Evolutionary conservation across 768 basidiomycete species (phyloP).

Genomic region (Sarcodon sp.): DNA sequence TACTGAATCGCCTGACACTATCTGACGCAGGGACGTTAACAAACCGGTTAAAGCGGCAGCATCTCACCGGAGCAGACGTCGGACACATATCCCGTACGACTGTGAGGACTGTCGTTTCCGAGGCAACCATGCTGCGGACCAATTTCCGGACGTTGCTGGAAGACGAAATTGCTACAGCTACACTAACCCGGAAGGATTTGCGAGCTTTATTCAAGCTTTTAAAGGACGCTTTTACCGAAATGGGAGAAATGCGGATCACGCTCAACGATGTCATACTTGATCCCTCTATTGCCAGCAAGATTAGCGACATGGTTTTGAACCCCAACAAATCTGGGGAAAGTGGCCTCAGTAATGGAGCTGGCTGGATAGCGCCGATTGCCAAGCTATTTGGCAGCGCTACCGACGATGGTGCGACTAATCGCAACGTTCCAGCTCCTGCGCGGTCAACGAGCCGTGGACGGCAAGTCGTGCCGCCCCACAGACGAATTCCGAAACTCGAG

Average conservation of each 20-base stretch:
- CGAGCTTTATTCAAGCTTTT: conserved; percentile 72
- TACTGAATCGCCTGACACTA: conserved; percentile 53
- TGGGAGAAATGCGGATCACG: conserved; percentile 68
- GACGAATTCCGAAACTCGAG: conserved; percentile 64
- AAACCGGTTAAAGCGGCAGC: conserved; percentile 82
- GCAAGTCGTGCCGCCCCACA: conserved; percentile 17
- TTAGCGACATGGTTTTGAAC: conserved; percentile 62
- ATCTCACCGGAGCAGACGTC: conserved; percentile 76
- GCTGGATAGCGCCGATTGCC: conserved; percentile 82
- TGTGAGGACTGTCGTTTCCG: conserved; percentile 58
- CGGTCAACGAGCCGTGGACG: conserved; percentile 12
- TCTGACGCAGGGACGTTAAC: conserved; percentile 84
- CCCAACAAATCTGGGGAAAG: conserved; percentile 33
- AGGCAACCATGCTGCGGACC: conserved; percentile 52
- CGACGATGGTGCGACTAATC: conserved; percentile 12
- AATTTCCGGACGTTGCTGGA: conserved; percentile 68
- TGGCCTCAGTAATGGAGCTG: conserved; percentile 15
- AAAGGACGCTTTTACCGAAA: conserved; percentile 72
- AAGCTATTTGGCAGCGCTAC: conserved; percentile 50
- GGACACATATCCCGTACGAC: conserved; percentile 79
- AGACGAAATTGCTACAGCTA: conserved; percentile 51
- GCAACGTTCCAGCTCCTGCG: conserved; percentile 9
- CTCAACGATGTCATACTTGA: conserved; percentile 89
- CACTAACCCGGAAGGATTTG: conserved; percentile 70
- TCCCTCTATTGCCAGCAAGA: conserved; percentile 55